phyloP scores from a whole-genome alignment of 2,329 filamentous ascomycete genomes.

The Emmonsiellopsis sp. region DNA sequence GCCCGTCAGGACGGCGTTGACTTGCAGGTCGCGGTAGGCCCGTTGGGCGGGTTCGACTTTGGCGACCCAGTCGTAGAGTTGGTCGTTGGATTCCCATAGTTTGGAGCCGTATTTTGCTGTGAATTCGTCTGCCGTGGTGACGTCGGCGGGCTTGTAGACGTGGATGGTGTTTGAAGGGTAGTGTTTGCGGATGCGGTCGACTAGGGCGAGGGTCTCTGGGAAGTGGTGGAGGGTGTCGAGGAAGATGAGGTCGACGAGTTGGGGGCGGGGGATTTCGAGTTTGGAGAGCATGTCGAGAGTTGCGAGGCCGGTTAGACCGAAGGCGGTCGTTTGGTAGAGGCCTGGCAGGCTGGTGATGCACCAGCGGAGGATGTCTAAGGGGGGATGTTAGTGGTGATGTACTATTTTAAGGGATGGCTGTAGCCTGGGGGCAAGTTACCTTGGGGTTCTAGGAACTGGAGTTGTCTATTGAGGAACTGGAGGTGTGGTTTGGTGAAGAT shows the following conservation, averaged over 20 bases:
- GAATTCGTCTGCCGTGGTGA: constrained; percentile 66
- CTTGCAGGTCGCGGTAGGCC: constrained; percentile 77
- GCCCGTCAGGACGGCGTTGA: constrained; percentile 85
- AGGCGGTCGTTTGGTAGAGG: constrained; percentile 79
- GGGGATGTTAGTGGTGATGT: background rate
- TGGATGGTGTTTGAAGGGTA: constrained; percentile 78
- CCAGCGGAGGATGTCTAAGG: constrained; percentile 78
- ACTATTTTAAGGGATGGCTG: constrained; percentile 3
- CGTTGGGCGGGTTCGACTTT: constrained; percentile 96
- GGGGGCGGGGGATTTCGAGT: constrained; percentile 39
- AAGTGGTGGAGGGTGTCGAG: constrained; percentile 80
- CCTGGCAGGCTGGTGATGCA: constrained; percentile 82
- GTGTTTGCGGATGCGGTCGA: constrained; percentile 62
- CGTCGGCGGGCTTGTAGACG: constrained; percentile 77
- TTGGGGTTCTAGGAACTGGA: constrained; percentile 78
- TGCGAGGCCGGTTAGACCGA: constrained; percentile 70
- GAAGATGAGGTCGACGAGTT: constrained; percentile 54
- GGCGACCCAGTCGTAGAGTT: constrained; percentile 92
- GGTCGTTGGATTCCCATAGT: constrained; percentile 76
- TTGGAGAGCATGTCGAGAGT: constrained; percentile 63
- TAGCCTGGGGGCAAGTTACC: constrained; percentile 33
- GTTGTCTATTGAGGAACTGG: constrained; percentile 79
- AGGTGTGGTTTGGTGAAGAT: constrained; percentile 82
- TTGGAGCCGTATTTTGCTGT: constrained; percentile 70
- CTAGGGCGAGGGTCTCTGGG: constrained; percentile 62